Conservation (phyloP, 768 basidiomycete species). For the Tulasnella sp. region DNA sequence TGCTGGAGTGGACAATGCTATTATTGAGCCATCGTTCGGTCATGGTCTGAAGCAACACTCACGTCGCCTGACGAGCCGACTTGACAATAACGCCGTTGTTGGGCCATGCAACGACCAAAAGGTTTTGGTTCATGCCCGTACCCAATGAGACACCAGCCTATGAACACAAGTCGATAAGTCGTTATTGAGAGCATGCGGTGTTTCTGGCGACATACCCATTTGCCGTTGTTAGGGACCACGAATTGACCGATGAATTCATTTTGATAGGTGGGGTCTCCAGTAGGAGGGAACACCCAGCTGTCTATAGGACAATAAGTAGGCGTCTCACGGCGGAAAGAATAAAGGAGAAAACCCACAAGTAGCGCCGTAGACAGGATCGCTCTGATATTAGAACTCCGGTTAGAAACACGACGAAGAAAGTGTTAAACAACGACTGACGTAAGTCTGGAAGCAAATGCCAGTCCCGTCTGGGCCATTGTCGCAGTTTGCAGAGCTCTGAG, state of each 20-base stretch:
- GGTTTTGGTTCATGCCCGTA: conserved; percentile 42
- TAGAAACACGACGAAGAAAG: background rate
- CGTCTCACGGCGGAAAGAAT: background rate
- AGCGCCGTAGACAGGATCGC: background rate
- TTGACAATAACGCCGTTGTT: conserved; percentile 38
- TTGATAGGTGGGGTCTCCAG: conserved; percentile 1
- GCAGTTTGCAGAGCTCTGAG: background rate
- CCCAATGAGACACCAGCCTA: conserved; percentile 36
- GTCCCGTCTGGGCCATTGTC: conserved; percentile 4
- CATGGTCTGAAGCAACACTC: conserved; percentile 23
- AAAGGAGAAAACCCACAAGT: background rate
- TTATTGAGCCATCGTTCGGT: background rate
- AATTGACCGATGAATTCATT: conserved; percentile 52
- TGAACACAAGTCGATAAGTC: background rate
- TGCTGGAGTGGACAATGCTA: conserved; percentile 25
- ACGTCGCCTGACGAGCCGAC: conserved; percentile 45
- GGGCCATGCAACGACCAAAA: conserved; percentile 50
- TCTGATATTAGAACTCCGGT: background rate
- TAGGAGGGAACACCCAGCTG: conserved; percentile 7
- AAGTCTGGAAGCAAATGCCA: conserved; percentile 12
- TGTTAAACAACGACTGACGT: background rate
- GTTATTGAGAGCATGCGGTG: background rate
- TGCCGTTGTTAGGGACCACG: conserved; percentile 40
- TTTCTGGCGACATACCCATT: conserved; percentile 32
- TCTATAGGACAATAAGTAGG: background rate